Percentiles rank a stretch among this genome's conserved stretches.
phyloP scores from a whole-genome alignment of 176 grass and related monocot genomes.

The Oryza officinalis region DNA sequence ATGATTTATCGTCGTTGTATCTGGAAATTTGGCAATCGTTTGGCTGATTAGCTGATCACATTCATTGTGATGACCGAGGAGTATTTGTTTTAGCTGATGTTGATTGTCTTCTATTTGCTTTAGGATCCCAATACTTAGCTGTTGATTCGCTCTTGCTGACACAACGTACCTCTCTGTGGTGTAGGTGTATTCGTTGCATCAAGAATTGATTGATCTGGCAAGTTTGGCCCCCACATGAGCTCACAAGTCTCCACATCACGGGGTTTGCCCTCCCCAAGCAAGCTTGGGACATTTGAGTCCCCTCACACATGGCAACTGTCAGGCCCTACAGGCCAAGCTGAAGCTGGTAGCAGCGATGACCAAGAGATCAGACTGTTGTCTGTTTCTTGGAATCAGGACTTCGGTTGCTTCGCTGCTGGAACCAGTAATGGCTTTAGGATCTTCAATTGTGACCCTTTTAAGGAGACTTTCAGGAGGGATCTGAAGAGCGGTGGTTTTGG shows the following conservation, averaged over 20 bases:
- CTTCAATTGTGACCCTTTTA: conserved; percentile 77
- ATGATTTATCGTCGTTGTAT: not conserved
- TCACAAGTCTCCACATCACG: conserved; percentile 62
- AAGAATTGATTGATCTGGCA: not conserved
- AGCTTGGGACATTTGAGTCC: conserved; percentile 47
- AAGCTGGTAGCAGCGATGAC: conserved; percentile 39
- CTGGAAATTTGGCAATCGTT: not conserved
- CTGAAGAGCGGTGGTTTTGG: conserved; percentile 81
- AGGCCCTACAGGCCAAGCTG: conserved; percentile 35
- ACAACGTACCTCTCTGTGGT: not conserved
- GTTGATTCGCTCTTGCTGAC: not conserved
- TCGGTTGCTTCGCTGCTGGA: conserved; percentile 73
- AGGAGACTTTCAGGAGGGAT: conserved; percentile 92
- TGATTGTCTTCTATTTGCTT: conserved; percentile 20
- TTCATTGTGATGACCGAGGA: not conserved
- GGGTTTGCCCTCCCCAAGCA: conserved; percentile 35
- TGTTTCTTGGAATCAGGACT: conserved; percentile 89
- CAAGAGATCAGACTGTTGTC: conserved; percentile 68
- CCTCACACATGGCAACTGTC: conserved; percentile 42
- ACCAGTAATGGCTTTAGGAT: conserved; percentile 87
- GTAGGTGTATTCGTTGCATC: not conserved
- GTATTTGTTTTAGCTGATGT: not conserved
- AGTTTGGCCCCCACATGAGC: conserved; percentile 39
- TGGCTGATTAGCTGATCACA: not conserved
- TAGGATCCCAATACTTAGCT: conserved; percentile 1